These are phyloP conservation scores for Fusarium verrucosum DNA, from an alignment of 2,329 filamentous ascomycete species.

Conservation along the genomic window DNA sequence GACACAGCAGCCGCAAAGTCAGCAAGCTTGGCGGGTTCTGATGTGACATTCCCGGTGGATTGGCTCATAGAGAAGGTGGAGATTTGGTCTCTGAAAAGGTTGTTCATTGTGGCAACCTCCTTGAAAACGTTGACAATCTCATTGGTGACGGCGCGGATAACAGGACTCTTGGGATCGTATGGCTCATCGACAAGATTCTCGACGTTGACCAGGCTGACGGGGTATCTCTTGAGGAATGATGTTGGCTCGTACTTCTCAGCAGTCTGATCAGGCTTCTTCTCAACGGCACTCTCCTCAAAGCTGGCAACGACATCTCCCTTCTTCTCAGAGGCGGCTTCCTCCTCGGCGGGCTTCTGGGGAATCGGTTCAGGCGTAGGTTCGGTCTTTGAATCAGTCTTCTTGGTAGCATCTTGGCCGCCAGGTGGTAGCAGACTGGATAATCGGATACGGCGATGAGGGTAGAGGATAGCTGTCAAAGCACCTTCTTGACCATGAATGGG, in stretches of 20 bases:
- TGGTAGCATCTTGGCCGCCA: conserved; percentile 56
- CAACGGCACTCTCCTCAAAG: conserved; percentile 84
- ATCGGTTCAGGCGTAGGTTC: conserved; percentile 67
- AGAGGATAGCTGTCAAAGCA: conserved; percentile 90
- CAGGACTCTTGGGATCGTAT: conserved; percentile 87
- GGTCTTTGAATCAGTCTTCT: conserved; percentile 62
- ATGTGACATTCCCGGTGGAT: conserved; percentile 91
- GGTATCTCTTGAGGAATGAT: conserved; percentile 88
- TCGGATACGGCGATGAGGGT: conserved; percentile 93
- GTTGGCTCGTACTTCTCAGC: conserved; percentile 81
- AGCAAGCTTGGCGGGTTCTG: conserved; percentile 93
- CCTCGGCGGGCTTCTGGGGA: conserved; percentile 62
- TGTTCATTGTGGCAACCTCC: conserved; percentile 93
- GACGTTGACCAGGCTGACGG: conserved; percentile 93
- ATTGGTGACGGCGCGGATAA: conserved; percentile 91
- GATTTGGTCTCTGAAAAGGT: conserved; percentile 95
- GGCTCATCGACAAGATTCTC: conserved; percentile 91
- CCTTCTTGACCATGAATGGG: conserved; percentile 87
- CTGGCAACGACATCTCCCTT: conserved; percentile 96
- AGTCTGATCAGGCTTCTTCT: conserved; percentile 62
- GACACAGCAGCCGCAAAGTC: conserved; percentile 98
- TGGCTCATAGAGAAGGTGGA: conserved; percentile 97
- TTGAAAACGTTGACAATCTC: conserved; percentile 99
- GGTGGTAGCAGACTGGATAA: conserved; percentile 85
- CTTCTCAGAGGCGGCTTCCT: conserved; percentile 68